A percentile compares a stretch with the other conserved stretches of the same genome.
phyloP scores from a whole-genome alignment of 1,139 yeast genomes.

The Debaryomycetaceae sp. region DNA sequence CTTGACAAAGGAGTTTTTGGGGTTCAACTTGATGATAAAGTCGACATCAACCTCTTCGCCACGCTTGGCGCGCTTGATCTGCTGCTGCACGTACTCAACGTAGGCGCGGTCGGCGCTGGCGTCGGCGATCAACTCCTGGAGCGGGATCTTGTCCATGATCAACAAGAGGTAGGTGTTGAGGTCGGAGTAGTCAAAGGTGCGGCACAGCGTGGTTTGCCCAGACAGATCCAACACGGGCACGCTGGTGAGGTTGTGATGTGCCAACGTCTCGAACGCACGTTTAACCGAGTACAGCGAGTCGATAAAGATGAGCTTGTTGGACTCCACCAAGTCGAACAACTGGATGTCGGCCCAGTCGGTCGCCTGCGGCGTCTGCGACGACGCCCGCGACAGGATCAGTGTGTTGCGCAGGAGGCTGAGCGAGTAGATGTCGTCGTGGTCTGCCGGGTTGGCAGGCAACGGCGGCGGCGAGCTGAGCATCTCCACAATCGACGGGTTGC shows the following conservation, averaged over 20 bases:
- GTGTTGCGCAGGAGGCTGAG: conserved; percentile 43
- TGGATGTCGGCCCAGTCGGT: conserved; percentile 72
- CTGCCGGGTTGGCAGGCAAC: conserved; percentile 26
- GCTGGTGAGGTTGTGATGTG: conserved; percentile 70
- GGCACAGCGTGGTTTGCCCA: conserved; percentile 47
- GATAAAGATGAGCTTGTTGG: conserved; percentile 70
- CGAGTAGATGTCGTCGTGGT: conserved; percentile 31
- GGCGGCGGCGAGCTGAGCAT: conserved; percentile 83
- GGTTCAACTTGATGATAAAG: conserved; percentile 72
- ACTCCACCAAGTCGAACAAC: conserved; percentile 70
- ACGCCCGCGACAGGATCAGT: conserved; percentile 32
- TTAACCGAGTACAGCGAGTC: conserved; percentile 67
- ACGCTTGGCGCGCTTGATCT: conserved; percentile 48
- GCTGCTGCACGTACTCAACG: conserved; percentile 21
- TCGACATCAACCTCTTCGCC: conserved; percentile 78
- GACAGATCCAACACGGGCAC: conserved; percentile 60
- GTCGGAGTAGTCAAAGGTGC: conserved; percentile 89
- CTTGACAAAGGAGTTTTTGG: conserved; percentile 82
- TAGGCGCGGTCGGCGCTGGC: conserved; percentile 21
- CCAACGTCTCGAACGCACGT: conserved; percentile 77
- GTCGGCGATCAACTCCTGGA: conserved; percentile 31
- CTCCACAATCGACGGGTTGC: conserved; percentile 80
- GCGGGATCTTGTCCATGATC: conserved; percentile 61
- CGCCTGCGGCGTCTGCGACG: conserved; percentile 15
- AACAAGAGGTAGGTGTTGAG: conserved; percentile 76